Conservation (phyloP, 768 basidiomycete genomes). For the Leccinum longicurvipes region DNA sequence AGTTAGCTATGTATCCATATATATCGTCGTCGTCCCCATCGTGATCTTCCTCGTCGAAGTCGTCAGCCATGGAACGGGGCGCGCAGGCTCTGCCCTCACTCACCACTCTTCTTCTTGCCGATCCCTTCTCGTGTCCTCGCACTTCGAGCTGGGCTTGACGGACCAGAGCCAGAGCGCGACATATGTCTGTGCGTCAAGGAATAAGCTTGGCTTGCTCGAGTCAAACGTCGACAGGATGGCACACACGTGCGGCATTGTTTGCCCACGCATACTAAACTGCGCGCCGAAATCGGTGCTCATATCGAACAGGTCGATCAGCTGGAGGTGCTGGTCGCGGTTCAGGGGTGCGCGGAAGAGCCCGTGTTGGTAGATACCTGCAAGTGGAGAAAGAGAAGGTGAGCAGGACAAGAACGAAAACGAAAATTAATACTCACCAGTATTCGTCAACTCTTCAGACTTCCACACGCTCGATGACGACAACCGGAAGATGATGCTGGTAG, state of each 20-base stretch:
- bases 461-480: slow-evolving; percentile 39
- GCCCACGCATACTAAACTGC: slow-evolving; percentile 29
- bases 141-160: slow-evolving; percentile 40
- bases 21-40: no score
- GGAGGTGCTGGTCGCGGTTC: slow-evolving; percentile 37
- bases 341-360: slow-evolving; percentile 43
- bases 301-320: slow-evolving; percentile 40
- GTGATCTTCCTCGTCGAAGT: no score
- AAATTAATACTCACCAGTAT: slow-evolving; percentile 35
- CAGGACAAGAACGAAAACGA: background rate
- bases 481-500: slow-evolving; percentile 36
- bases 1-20: no score
- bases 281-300: slow-evolving; percentile 23
- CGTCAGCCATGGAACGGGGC: slow-evolving; percentile 5
- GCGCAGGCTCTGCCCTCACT: slow-evolving; percentile 25
- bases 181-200: slow-evolving; percentile 42
- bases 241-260: slow-evolving; percentile 42
- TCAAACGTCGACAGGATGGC: slow-evolving; percentile 47
- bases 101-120: slow-evolving; percentile 30
- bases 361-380: slow-evolving; percentile 40
- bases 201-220: slow-evolving; percentile 43
- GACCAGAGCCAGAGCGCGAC: slow-evolving; percentile 43
- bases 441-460: slow-evolving; percentile 47
- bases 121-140: slow-evolving; percentile 29
- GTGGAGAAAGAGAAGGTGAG: background rate